phyloP scores from a whole-genome alignment of 495 filamentous ascomycete species.

The Penicillium paxilli region DNA sequence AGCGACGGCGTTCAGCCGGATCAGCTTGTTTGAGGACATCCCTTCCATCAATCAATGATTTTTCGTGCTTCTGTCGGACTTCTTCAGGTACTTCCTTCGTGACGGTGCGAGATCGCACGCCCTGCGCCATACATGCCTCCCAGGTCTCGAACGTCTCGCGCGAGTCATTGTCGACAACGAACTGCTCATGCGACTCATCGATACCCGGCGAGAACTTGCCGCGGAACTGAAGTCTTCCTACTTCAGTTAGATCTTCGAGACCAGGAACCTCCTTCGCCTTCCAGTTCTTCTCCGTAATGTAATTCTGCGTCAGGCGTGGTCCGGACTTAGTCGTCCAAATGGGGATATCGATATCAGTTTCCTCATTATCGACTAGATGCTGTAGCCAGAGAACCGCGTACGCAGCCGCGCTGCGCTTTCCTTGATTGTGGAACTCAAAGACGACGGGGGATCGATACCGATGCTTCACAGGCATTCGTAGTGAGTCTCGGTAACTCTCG shows the following conservation, averaged over 20 bases:
- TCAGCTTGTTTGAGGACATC: conserved; percentile 73
- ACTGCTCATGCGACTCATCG: conserved; percentile 79
- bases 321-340: conserved; percentile 79
- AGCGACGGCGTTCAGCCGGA: conserved; percentile 69
- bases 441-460: conserved; percentile 86
- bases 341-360: conserved; percentile 74
- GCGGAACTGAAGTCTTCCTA: conserved; percentile 78
- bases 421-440: conserved; percentile 75
- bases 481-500: conserved; percentile 50
- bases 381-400: conserved; percentile 87
- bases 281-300: conserved; percentile 73
- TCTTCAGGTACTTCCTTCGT: conserved; percentile 63
- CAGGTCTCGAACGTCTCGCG: conserved; percentile 93
- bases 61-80: conserved; percentile 72
- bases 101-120: conserved; percentile 70
- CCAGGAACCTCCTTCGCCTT: conserved; percentile 58
- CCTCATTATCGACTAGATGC: conserved; percentile 76
- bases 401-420: conserved; percentile 66
- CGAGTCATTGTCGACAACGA: conserved; percentile 83
- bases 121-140: conserved; percentile 86
- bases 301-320: conserved; percentile 81
- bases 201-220: conserved; percentile 86
- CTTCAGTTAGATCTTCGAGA: conserved; percentile 69
- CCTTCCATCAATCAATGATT: conserved; percentile 71
- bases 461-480: conserved; percentile 84